Base-by-base conservation (phyloP, 2,329 filamentous ascomycete genomes). In the Fusarium verticillioides region DNA sequence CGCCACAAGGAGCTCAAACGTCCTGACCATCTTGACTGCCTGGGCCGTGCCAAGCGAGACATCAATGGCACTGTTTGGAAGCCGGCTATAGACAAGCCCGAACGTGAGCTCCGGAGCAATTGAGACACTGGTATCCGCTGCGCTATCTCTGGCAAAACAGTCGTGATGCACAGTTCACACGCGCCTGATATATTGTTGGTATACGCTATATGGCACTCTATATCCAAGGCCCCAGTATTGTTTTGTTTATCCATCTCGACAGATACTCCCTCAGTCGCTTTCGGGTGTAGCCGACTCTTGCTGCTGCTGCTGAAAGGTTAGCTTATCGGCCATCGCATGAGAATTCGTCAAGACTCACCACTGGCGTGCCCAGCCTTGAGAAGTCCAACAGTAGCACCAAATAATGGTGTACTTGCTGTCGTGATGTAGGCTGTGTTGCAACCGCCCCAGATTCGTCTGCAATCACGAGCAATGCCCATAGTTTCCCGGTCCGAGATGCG, bases 311-410 rank as follows among this genome's bases (percentile, higher is more conserved):
- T n/a, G 15, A 32, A 10, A 15, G n/a, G n/a, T 34, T 5, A 50
- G 47, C 2, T 4, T 34, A n/a, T 18, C 7, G 6, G 7, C 23
- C 6, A 8, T 1, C 1, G 8, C 30, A 4, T 7, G 5, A 11
- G 15, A 9, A 10, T 5, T 15, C 7, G 10, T 23, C 30, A 10
- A 0, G 6, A 23, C 47, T 34, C 16, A 50, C 47, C 30, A 50
- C 8, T 4, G 10, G 21, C 5, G 15, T 4, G 11, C 11, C 7
- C 47, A 13, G 11, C 8, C 16, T n/a, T 5, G 2, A 12, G 9
- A 18, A 15, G 6, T 23, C 16, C 5, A 19, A 9, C 8, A 13
- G 15, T 8, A n/a, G 28, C 28, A 11, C 7, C 28, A 49, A 32
- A 1, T 12, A 5, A 49, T 6, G 3, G 3, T 12, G 8, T 2